Percentiles rank a stretch among this genome's conserved stretches.
phyloP scores from a whole-genome alignment of 2,329 filamentous ascomycete species.

The Huntiella decipiens region DNA sequence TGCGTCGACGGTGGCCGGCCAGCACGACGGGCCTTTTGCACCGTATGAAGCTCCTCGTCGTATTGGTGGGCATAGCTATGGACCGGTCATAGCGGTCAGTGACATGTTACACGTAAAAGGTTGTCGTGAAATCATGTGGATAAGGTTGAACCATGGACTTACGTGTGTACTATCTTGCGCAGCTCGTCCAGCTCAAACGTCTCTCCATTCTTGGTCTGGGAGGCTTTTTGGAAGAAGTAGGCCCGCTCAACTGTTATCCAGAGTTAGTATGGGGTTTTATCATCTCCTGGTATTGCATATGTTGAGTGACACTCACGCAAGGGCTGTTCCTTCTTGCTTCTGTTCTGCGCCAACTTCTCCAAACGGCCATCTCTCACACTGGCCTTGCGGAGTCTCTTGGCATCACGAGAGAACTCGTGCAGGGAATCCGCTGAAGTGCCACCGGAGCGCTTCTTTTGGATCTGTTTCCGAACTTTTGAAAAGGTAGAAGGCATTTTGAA shows the following conservation, averaged over 20 bases:
- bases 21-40: conserved; percentile 52
- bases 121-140: neutral
- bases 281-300: neutral
- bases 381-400: conserved; percentile 61
- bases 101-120: conserved; percentile 14
- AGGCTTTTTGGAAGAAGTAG: conserved; percentile 49
- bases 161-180: conserved; percentile 44
- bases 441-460: conserved; percentile 67
- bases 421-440: conserved; percentile 43
- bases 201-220: conserved; percentile 19
- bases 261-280: neutral
- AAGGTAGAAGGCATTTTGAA: conserved; percentile 55
- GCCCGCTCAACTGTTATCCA: conserved; percentile 19
- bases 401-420: conserved; percentile 78
- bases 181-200: conserved; percentile 37
- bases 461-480: conserved; percentile 72
- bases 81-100: conserved; percentile 11
- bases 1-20: conserved; percentile 61
- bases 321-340: conserved; percentile 55
- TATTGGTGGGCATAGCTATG: conserved; percentile 44
- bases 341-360: conserved; percentile 47
- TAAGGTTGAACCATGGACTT: conserved; percentile 14
- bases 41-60: conserved; percentile 46
- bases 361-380: conserved; percentile 67
- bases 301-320: conserved; percentile 36